Percentiles rank a stretch among this genome's conserved stretches.
phyloP scores from a whole-genome alignment of 108 stramenopile genomes.

The Conticribra weissflogii region DNA sequence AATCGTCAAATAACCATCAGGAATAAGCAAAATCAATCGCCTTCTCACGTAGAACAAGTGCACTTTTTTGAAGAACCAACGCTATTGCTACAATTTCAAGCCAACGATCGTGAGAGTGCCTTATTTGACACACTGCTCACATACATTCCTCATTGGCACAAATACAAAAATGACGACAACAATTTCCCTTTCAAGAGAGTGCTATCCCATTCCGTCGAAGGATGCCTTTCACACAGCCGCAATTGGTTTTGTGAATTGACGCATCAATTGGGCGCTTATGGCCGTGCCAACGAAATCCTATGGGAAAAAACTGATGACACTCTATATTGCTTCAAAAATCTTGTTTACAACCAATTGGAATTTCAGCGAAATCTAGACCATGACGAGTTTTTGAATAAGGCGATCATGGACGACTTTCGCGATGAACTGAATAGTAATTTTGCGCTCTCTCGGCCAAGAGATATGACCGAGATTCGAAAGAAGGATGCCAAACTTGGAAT shows the following conservation, averaged over 20 bases:
- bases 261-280: constrained; percentile 20
- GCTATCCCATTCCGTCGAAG: constrained; percentile 25
- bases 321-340: constrained; percentile 11
- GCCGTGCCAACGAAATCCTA: constrained; percentile 11
- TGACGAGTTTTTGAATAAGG: constrained; percentile 1
- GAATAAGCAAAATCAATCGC: constrained; percentile 12
- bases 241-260: constrained; percentile 25
- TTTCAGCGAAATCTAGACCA: constrained; percentile 6
- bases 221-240: constrained; percentile 19
- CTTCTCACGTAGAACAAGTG: constrained; percentile 4
- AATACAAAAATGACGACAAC: background rate
- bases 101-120: constrained; percentile 10
- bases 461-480: constrained; percentile 25
- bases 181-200: constrained; percentile 14
- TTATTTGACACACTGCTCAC: constrained; percentile 18
- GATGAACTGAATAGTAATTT: constrained; percentile 13
- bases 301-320: constrained; percentile 12
- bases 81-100: constrained; percentile 12
- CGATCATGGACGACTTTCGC: constrained; percentile 17
- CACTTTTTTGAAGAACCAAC: constrained; percentile 21
- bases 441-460: constrained; percentile 15
- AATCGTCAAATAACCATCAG: constrained; percentile 13
- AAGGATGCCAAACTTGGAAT: constrained; percentile 33
- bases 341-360: constrained; percentile 5
- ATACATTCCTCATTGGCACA: constrained; percentile 20